A percentile compares a stretch with the other conserved stretches of the same genome.
phyloP scores from a whole-genome alignment of 2,329 filamentous ascomycete genomes.

The Biscogniauxia marginata region DNA sequence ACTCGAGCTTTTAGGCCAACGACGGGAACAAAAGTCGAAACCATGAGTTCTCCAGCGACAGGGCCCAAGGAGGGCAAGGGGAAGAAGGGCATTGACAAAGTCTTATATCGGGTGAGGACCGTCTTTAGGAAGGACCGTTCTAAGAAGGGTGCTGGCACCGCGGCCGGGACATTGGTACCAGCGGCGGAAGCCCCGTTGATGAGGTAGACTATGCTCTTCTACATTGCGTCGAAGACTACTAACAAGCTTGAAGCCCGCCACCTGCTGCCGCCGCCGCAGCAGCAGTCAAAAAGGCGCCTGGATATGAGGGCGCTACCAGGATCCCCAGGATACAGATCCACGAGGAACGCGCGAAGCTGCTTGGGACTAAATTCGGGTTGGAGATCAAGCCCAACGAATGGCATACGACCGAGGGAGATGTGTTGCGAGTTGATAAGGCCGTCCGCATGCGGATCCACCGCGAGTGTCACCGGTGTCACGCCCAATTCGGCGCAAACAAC shows the following conservation, averaged over 20 bases:
- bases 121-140: conserved; percentile 45
- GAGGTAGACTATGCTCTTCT: conserved; percentile 21
- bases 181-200: conserved; percentile 8
- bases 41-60: conserved; percentile 27
- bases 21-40: conserved; percentile 4
- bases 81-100: conserved; percentile 48
- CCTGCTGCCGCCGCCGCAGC: conserved; percentile 6
- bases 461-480: conserved; percentile 78
- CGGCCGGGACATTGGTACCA: conserved; percentile 9
- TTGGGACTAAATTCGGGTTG: conserved; percentile 55
- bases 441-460: conserved; percentile 77
- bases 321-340: conserved; percentile 51
- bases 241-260: conserved; percentile 20
- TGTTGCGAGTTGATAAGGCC: conserved; percentile 68
- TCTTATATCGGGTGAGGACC: conserved; percentile 50
- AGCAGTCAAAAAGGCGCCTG: conserved; percentile 12
- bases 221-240: conserved; percentile 7
- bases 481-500: conserved; percentile 70
- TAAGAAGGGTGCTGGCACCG: conserved; percentile 15
- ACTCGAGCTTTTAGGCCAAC: neutral
- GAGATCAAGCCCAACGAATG: conserved; percentile 55
- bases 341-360: conserved; percentile 55
- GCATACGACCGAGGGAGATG: conserved; percentile 52
- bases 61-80: conserved; percentile 30
- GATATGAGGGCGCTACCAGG: conserved; percentile 34